Base-by-base conservation (phyloP, 768 basidiomycete genomes). In the Rhodosporidiobolus odoratus region DNA sequence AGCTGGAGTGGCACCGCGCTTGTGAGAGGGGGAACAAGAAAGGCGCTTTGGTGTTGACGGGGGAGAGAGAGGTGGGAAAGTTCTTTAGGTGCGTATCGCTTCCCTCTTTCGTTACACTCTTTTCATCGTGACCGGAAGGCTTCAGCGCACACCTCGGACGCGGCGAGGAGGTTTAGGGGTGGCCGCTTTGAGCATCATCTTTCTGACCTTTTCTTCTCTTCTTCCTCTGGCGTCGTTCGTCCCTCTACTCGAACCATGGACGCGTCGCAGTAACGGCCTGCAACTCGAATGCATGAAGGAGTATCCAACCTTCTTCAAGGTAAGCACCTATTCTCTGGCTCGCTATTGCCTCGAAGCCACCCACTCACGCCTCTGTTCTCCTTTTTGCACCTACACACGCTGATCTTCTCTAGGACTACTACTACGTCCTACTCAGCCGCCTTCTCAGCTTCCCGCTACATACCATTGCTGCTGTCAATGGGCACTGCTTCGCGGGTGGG, bases 401-500 rank as follows among this genome's bases (percentile, higher is more conserved):
- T 53, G 8, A 30, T 10, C n/a, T 27, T 30, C 27, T 4, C 7
- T 45, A 71, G 69, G 66, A 74, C 64, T 62, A 66, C 27, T 74
- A 72, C 58, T 66, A 69, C 52, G 2, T 10, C 4, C 35, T 75
- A 4, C 43, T 75, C 34, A 38, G 61, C 10, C 54, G 70, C 2
- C 7, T 75, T 10, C 35, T 75, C 30, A 63, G 67, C 10, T 71
- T 69, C 53, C 74, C 70, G 4, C 43, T 75, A 25, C 53, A 45
- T 34, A 75, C 74, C 15, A 58, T 75, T n/a, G 59, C 74, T 2
- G 70, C 70, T 9, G 45, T 75, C 50, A 75, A 75, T 58, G 74
- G 74, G 1, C 91, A 92, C 77, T 88, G 87, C 73, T 95, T 89
- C 79, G 94, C 92, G 5, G 93, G 84, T 17, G 92, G 86, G 16